Percentiles rank a stretch among this genome's conserved stretches.
These are phyloP conservation scores for Chaetomium sp. DNA, from an alignment of 2,329 filamentous ascomycete genomes.

Conservation along the genomic window DNA sequence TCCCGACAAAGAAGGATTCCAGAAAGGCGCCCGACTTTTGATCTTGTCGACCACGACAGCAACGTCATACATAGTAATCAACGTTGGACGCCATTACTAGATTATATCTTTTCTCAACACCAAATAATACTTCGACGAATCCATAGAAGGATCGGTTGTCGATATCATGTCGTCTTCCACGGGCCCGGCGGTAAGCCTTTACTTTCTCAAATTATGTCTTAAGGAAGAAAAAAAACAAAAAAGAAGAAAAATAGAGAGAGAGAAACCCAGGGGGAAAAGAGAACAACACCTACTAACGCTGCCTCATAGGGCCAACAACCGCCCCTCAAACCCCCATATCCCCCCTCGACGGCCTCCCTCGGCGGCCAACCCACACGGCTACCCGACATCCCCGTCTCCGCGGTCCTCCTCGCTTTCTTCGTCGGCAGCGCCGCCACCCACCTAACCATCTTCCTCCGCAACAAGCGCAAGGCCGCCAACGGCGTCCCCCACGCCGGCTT, in stretches of 20 bases:
- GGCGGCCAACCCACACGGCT: slow-evolving; percentile 51
- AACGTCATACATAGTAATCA: too few relatives aligned
- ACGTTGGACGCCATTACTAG: too few relatives aligned
- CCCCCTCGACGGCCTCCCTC: slow-evolving; percentile 35
- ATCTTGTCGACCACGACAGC: too few relatives aligned
- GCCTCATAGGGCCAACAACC: too few relatives aligned
- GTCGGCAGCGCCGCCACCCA: slow-evolving; percentile 44
- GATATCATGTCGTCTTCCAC: slow-evolving; percentile 1
- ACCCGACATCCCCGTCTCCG: slow-evolving; percentile 58
- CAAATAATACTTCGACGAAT: too few relatives aligned
- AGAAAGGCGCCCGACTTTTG: too few relatives aligned
- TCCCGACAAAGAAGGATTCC: too few relatives aligned
- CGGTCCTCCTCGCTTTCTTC: slow-evolving; percentile 57
- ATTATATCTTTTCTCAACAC: too few relatives aligned
- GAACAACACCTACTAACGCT: too few relatives aligned
- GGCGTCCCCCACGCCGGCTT: slow-evolving; percentile 45
- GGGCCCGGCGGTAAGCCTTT: not conserved
- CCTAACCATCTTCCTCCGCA: slow-evolving; percentile 52
- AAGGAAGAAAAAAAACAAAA: not conserved
- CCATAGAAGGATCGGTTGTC: too few relatives aligned
- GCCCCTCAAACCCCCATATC: too few relatives aligned
- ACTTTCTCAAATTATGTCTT: not conserved
- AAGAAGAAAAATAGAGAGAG: not conserved
- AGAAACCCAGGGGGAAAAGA: not conserved
- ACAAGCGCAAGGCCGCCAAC: slow-evolving; percentile 28